A percentile compares a stretch with the other conserved stretches of the same genome.
Evolutionary conservation across 1,284 basidiomycete species (phyloP).

Genomic region (Naganishia liquefaciens): DNA sequence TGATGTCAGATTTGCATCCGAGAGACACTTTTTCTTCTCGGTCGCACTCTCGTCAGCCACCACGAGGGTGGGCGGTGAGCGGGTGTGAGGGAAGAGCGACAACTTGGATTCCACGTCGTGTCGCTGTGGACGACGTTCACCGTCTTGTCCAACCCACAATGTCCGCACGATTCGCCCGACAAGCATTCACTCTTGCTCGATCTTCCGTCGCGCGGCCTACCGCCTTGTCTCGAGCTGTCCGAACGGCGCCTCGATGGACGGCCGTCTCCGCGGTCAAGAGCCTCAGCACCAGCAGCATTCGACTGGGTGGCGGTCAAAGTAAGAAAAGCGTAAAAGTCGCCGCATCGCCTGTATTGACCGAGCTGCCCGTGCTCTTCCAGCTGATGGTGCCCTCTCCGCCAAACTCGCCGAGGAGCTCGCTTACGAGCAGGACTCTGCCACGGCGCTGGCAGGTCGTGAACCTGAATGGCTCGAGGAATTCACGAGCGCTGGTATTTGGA

Average conservation of each 20-base stretch:
- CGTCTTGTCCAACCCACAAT: neutral
- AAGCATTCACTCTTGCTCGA: slow-evolving; percentile 24
- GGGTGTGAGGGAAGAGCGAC: neutral
- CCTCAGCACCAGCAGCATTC: slow-evolving; percentile 43
- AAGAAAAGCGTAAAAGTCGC: slow-evolving; percentile 32
- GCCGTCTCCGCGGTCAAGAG: slow-evolving; percentile 33
- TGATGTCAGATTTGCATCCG: slow-evolving; percentile 25
- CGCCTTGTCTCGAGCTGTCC: neutral
- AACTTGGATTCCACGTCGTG: neutral
- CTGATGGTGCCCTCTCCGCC: slow-evolving; percentile 70
- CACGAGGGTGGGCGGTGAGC: too few relatives aligned
- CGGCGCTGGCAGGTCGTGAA: slow-evolving; percentile 53
- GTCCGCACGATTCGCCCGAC: slow-evolving; percentile 24
- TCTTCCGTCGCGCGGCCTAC: slow-evolving; percentile 19
- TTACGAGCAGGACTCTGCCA: slow-evolving; percentile 73
- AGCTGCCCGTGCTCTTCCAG: slow-evolving; percentile 52
- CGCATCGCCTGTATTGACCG: slow-evolving; percentile 2
- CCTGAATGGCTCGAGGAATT: slow-evolving; percentile 81
- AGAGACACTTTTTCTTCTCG: slow-evolving; percentile 18
- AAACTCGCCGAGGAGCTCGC: slow-evolving; percentile 80
- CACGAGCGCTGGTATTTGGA: slow-evolving; percentile 73
- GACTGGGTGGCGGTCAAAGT: slow-evolving; percentile 49
- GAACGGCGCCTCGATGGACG: slow-evolving; percentile 20
- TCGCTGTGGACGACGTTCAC: neutral
- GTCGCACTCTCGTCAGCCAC: slow-evolving; percentile 10